Conservation (phyloP, 106 monocot species). For the Narthecium ossifragum region DNA sequence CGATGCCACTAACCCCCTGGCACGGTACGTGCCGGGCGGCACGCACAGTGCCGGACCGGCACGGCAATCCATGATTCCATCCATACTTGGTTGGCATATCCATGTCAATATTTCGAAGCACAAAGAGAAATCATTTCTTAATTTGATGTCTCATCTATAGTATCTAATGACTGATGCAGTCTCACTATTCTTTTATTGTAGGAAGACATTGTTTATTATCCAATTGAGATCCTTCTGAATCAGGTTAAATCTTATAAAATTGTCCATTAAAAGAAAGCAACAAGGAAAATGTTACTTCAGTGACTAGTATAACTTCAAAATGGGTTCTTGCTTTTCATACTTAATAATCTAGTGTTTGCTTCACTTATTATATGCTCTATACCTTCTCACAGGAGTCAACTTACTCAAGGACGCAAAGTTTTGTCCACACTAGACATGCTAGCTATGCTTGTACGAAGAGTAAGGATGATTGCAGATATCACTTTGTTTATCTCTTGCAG, state of each 20-base stretch:
- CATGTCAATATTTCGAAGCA: too few relatives aligned
- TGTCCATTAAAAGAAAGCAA: not conserved
- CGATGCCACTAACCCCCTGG: too few relatives aligned
- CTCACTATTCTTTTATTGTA: too few relatives aligned
- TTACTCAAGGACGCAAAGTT: constrained; percentile 79
- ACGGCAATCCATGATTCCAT: too few relatives aligned
- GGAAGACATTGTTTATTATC: too few relatives aligned
- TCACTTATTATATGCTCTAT: not conserved
- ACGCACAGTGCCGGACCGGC: too few relatives aligned
- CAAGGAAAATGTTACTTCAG: not conserved
- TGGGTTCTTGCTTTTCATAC: not conserved
- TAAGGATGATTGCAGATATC: constrained; percentile 15
- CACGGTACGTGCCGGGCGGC: too few relatives aligned
- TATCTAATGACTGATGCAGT: too few relatives aligned
- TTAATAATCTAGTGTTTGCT: not conserved
- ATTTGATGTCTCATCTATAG: too few relatives aligned
- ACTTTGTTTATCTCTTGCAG: not conserved
- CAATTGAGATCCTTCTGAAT: not conserved
- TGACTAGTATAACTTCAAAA: not conserved
- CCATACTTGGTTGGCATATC: too few relatives aligned
- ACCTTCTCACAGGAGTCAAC: constrained; percentile 49
- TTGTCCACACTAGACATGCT: constrained; percentile 70
- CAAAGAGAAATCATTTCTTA: too few relatives aligned
- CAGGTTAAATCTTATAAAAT: not conserved
- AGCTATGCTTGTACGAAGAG: constrained; percentile 68